These are phyloP conservation scores for Entamoeba dispar DNA, from an alignment of 208 protist genomes.

Conservation along the genomic window DNA sequence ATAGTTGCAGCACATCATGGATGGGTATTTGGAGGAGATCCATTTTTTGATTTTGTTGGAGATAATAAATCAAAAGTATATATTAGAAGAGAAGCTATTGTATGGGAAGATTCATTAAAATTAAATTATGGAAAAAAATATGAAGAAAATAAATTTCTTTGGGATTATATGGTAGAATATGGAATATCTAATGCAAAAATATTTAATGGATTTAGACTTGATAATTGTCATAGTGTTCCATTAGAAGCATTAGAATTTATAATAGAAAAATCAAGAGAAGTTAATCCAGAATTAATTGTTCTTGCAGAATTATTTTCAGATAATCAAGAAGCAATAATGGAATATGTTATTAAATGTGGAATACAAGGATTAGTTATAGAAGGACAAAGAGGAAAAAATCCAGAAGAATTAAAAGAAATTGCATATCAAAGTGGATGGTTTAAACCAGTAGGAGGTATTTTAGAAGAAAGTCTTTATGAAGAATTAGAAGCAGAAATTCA, in stretches of 20 bases:
- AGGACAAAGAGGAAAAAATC: not conserved
- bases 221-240: conserved; percentile 50
- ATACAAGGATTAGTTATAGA: conserved; percentile 36
- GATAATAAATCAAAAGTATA: conserved; percentile 22
- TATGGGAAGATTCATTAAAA: conserved; percentile 54
- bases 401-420: conserved; percentile 17
- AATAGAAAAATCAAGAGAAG: conserved; percentile 32
- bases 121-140: conserved; percentile 9
- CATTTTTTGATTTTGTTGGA: conserved; percentile 23
- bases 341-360: conserved; percentile 21
- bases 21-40: not conserved
- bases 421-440: conserved; percentile 31
- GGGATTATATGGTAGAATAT: conserved; percentile 27
- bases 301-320: conserved; percentile 47
- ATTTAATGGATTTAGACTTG: conserved; percentile 46
- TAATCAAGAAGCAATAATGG: conserved; percentile 19
- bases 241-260: conserved; percentile 38
- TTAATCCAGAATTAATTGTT: conserved; percentile 35
- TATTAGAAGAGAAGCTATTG: conserved; percentile 40
- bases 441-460: conserved; percentile 13
- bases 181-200: not conserved
- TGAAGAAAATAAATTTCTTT: not conserved
- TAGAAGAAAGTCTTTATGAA: not conserved
- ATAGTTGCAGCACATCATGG: not conserved
- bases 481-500: not conserved